Conservation (phyloP, 306 rosid species). For the Chamaecrista fasciculata region DNA sequence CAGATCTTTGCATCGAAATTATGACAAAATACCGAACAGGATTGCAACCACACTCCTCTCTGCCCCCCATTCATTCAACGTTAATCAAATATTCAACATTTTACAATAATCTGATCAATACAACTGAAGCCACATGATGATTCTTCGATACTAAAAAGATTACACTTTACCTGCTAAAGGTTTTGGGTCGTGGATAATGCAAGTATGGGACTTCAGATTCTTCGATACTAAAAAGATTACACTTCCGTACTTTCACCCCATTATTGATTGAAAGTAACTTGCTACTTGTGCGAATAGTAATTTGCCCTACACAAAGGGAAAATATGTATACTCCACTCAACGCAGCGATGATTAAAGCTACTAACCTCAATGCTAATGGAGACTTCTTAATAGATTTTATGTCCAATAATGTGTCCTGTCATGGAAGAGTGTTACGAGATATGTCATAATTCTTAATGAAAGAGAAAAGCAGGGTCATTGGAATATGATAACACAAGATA, state of each 20-base stretch:
- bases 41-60: slow-evolving; percentile 79
- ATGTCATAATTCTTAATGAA: slow-evolving; percentile 1
- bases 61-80: slow-evolving; percentile 40
- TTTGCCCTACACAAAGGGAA: slow-evolving; percentile 40
- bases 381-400: slow-evolving; percentile 46
- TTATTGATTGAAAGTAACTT: slow-evolving; percentile 27
- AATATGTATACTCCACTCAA: slow-evolving; percentile 50
- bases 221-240: slow-evolving; percentile 33
- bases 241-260: slow-evolving; percentile 35
- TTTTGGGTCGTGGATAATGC: slow-evolving; percentile 61
- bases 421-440: neutral
- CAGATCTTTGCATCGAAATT: slow-evolving; percentile 94
- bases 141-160: too few species aligned
- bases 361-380: slow-evolving; percentile 51
- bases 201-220: slow-evolving; percentile 46
- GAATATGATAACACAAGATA: neutral
- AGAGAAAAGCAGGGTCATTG: neutral
- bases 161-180: slow-evolving; percentile 56
- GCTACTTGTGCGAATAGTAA: slow-evolving; percentile 19
- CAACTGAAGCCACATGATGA: neutral
- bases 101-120: neutral
- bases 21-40: slow-evolving; percentile 81
- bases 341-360: slow-evolving; percentile 35
- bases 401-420: slow-evolving; percentile 47
- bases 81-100: slow-evolving; percentile 23